Base-by-base conservation (phyloP, 768 basidiomycete species). In the Leccinellum albellum region DNA sequence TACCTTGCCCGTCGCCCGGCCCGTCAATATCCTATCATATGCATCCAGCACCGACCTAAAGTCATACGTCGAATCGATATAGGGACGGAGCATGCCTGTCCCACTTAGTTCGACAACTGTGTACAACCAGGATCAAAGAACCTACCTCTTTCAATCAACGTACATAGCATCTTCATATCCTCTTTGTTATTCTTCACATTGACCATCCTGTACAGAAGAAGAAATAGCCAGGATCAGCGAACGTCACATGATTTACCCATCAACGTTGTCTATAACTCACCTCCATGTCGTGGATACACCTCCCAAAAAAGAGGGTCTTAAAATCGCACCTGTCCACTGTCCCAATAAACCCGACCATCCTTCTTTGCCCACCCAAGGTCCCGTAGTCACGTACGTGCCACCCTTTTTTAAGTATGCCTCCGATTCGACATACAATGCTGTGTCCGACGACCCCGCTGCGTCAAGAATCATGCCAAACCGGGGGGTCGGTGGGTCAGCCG, bases 401-500 rank as follows among this genome's bases (percentile, higher is more conserved):
- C 76, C 75, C 0, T 79, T 79, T 9, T 58, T 67, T 37, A 88
- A 74, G 63, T 86, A 90, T 4, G 74, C 68, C n/a, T 73, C 73
- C 46, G 78, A 82, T 49, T 75, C 56, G 3, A 73, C 71, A 64
- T 80, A 90, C 10, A 90, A 63, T 2, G 75, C 64, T 2, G 79
- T 73, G 56, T 84, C 79, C 3, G 72, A 63, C 12, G 76, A 63
- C 0, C 81, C 87, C 15, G 76, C 82, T 1, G 84, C 79, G 57
- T 90, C 88, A 40, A 85, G 71, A 31, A 91, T 73, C 45, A 82
- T 73, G 46, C 87, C 74, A 61, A 80, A 89, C 58, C 78, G 81
- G 0, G 79, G 74, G 0, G 75, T 64, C 2, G 81, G 83, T 0
- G 80, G 76, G 51, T 79, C 72, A 4, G 75, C 60, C 5, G 61